Percentiles rank a stretch among this genome's conserved stretches.
Evolutionary conservation across 208 protist genomes (phyloP).

Genomic region (Wallacemonas collosoma): DNA sequence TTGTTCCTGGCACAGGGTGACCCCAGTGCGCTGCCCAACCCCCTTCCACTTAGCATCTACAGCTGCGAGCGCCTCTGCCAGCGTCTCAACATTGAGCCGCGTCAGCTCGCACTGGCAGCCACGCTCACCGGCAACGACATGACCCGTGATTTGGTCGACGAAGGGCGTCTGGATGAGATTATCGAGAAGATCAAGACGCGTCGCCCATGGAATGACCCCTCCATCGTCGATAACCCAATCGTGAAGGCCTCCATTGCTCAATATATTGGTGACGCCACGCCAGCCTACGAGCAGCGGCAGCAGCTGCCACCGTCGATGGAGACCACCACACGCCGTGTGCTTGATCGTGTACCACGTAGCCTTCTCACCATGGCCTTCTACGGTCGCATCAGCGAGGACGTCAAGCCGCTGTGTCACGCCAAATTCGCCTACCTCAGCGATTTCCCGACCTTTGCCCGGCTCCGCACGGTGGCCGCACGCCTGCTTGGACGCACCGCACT

Average conservation of each 20-base stretch:
- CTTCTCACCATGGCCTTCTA: conserved; percentile 11
- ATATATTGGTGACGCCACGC: not conserved
- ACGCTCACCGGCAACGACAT: conserved; percentile 30
- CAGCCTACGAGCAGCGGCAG: not conserved
- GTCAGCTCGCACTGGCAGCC: conserved; percentile 25
- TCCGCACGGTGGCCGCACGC: not conserved
- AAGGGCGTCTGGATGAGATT: not conserved
- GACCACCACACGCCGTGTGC: not conserved
- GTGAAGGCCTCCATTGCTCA: conserved; percentile 14
- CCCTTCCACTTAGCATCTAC: conserved; percentile 8
- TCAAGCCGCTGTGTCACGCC: not conserved
- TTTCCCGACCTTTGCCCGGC: not conserved
- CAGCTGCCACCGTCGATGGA: conserved; percentile 10
- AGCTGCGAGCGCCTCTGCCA: conserved; percentile 5
- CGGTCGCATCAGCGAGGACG: not conserved
- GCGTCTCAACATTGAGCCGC: conserved; percentile 12
- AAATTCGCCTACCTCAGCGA: conserved; percentile 10
- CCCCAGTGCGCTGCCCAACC: not conserved
- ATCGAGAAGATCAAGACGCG: conserved; percentile 7
- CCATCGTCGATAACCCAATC: not conserved
- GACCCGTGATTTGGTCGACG: conserved; percentile 16
- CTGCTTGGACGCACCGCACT: not conserved
- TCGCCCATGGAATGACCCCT: not conserved
- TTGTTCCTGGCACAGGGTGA: conserved; percentile 4
- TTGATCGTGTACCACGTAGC: not conserved